Conservation (phyloP, 2,329 filamentous ascomycete species). For the Aureobasidium subglaciale region DNA sequence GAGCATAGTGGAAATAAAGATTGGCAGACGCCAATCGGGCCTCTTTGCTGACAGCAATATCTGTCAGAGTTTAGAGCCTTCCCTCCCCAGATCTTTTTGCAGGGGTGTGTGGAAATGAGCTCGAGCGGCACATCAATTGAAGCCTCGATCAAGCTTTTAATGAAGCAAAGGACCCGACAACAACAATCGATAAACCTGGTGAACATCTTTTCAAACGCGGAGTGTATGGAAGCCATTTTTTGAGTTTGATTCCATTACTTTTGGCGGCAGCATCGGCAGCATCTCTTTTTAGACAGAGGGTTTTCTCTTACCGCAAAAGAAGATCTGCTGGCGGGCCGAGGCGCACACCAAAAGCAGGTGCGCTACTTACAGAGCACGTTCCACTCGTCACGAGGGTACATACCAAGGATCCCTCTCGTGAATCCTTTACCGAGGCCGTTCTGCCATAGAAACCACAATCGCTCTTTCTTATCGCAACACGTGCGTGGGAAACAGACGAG, state of each 20-base stretch:
- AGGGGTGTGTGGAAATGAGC: constrained; percentile 10
- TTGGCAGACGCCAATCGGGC: constrained; percentile 3
- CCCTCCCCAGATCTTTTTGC: not conserved
- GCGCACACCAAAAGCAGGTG: not conserved
- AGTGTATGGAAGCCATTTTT: not conserved
- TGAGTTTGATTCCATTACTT: constrained; percentile 2
- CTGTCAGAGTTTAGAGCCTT: not conserved
- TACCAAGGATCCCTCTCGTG: not conserved
- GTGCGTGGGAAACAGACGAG: not conserved
- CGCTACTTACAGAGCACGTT: not conserved
- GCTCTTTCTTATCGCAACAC: not conserved
- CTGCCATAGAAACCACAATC: not conserved
- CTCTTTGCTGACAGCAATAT: not conserved
- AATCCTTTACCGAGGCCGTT: not conserved
- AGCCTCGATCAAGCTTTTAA: not conserved
- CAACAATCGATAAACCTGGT: constrained; percentile 10
- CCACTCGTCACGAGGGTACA: not conserved
- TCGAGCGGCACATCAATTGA: not conserved
- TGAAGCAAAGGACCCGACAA: not conserved
- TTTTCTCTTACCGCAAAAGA: not conserved
- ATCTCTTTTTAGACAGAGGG: constrained; percentile 6
- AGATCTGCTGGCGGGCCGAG: constrained; percentile 11
- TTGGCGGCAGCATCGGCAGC: not conserved
- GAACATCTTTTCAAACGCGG: not conserved
- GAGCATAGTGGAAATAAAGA: constrained; percentile 10